A percentile compares a stretch with the other conserved stretches of the same genome.
phyloP scores from a whole-genome alignment of 805 yeast species.

The Metschnikowia cerradonensis region DNA sequence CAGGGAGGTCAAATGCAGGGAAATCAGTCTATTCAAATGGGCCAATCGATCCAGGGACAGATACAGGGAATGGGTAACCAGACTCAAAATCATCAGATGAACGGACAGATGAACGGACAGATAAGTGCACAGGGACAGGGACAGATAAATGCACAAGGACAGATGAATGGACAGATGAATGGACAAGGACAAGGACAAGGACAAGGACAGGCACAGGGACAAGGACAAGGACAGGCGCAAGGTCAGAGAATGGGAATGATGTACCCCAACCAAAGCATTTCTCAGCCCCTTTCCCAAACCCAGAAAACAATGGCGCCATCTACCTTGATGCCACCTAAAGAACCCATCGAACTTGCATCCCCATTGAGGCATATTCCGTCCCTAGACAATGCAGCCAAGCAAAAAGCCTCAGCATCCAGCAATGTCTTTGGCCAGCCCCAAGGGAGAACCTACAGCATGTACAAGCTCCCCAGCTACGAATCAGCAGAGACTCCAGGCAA shows the following conservation, averaged over 20 bases:
- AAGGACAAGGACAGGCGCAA: neutral
- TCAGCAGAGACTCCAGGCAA: neutral
- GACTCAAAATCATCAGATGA: neutral
- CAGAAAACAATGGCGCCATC: neutral
- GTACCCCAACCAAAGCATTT: neutral
- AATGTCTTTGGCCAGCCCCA: neutral
- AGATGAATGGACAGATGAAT: neutral
- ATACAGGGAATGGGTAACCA: neutral
- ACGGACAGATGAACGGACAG: neutral
- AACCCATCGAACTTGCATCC: slow-evolving; percentile 40
- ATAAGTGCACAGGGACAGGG: slow-evolving; percentile 6
- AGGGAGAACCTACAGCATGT: neutral
- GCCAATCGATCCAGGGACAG: neutral
- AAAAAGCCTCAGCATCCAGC: slow-evolving; percentile 18
- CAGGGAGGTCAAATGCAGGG: neutral
- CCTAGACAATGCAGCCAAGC: slow-evolving; percentile 20
- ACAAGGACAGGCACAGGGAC: neutral
- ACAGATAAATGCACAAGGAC: slow-evolving; percentile 7
- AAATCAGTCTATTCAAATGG: neutral
- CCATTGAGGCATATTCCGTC: slow-evolving; percentile 26
- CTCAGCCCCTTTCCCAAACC: neutral
- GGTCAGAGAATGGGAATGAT: neutral
- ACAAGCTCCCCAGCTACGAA: slow-evolving; percentile 1
- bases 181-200: no score
- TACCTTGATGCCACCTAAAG: slow-evolving; percentile 19